Conservation (phyloP, 78 protist genomes). For the Monosiga brevicollis region DNA sequence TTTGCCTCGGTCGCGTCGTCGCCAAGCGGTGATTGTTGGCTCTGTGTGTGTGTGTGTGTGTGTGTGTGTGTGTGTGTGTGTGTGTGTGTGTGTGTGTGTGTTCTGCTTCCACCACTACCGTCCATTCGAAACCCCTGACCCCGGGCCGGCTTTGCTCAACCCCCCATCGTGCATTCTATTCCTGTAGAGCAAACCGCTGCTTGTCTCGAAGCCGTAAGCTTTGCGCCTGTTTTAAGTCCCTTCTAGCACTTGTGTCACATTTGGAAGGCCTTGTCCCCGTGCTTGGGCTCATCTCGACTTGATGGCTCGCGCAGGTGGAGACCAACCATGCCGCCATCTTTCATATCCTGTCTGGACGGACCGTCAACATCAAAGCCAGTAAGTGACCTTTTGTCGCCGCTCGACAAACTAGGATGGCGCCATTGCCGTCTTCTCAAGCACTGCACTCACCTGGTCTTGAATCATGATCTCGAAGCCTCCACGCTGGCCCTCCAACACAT, state of each 20-base stretch:
- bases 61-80: background rate
- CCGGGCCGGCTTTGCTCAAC: background rate
- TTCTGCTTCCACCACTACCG: background rate
- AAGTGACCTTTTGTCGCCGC: too few species aligned
- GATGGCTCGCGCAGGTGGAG: too few species aligned
- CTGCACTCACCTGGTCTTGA: too few species aligned
- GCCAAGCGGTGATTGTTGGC: too few species aligned
- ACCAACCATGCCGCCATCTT: too few species aligned
- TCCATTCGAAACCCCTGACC: background rate
- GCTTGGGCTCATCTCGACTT: too few species aligned
- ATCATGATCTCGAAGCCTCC: too few species aligned
- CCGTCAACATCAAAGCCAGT: too few species aligned
- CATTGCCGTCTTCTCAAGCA: too few species aligned
- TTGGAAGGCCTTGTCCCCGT: background rate
- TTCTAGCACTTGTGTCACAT: background rate
- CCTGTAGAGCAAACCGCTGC: background rate
- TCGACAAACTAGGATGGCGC: too few species aligned
- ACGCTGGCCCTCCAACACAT: too few species aligned
- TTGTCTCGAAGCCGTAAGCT: background rate
- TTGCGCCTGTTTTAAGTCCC: background rate
- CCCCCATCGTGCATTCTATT: background rate
- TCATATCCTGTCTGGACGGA: too few species aligned
- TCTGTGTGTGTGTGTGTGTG: background rate
- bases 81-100: background rate
- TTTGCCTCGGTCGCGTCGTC: background rate